These are phyloP conservation scores for Dimocarpus longan DNA, from an alignment of 345 rosid species.

Conservation along the genomic window DNA sequence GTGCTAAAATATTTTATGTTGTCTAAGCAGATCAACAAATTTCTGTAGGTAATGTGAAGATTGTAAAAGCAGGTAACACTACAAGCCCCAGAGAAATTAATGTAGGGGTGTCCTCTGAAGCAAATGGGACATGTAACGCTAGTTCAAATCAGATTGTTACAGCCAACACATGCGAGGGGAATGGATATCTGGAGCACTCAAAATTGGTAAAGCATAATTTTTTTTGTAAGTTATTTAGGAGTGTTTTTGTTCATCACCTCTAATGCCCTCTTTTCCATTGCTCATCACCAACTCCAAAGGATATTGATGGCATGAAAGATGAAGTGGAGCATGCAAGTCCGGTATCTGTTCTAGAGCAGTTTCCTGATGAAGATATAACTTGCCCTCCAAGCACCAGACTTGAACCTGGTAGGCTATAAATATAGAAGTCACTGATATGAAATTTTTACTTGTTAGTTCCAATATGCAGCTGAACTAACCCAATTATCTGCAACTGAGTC, in stretches of 20 bases:
- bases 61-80: slow-evolving; percentile 12
- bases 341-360: slow-evolving; percentile 57
- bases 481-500: slow-evolving; percentile 34
- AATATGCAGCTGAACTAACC: slow-evolving; percentile 9
- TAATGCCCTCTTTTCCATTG: background rate
- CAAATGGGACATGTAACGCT: slow-evolving; percentile 19
- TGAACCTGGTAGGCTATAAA: slow-evolving; percentile 38
- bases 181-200: slow-evolving; percentile 29
- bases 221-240: background rate
- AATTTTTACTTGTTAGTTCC: background rate
- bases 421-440: background rate
- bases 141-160: slow-evolving; percentile 24
- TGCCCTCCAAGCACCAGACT: slow-evolving; percentile 29
- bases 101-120: slow-evolving; percentile 18
- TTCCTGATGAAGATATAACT: slow-evolving; percentile 38
- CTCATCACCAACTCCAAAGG: slow-evolving; percentile 22
- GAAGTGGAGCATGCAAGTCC: slow-evolving; percentile 62
- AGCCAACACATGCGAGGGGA: slow-evolving; percentile 23
- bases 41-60: slow-evolving; percentile 24
- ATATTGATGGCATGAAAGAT: slow-evolving; percentile 26
- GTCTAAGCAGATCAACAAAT: slow-evolving; percentile 17
- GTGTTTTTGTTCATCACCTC: background rate
- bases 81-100: slow-evolving; percentile 11
- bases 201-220: slow-evolving; percentile 32
- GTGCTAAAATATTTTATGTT: slow-evolving; percentile 3